Conservation (phyloP, 1,284 basidiomycete genomes). For the Leccinum variabile region DNA sequence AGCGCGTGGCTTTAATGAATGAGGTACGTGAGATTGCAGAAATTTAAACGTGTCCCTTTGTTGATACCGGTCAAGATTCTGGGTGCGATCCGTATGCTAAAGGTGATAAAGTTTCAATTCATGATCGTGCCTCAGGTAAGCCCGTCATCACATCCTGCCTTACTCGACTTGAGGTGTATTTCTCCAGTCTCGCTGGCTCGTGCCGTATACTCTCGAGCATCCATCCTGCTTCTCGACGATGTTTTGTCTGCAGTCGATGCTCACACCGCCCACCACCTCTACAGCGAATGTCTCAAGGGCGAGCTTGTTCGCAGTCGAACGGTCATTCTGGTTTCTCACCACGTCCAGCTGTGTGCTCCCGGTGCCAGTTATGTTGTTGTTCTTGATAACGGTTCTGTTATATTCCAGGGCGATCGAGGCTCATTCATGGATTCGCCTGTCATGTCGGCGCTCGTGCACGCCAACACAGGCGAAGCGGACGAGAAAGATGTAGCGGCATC, state of each 20-base stretch:
- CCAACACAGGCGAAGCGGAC: conserved; percentile 41
- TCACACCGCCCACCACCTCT: conserved; percentile 86
- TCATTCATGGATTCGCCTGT: conserved; percentile 68
- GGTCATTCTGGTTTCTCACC: conserved; percentile 86
- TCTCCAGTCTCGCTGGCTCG: conserved; percentile 80
- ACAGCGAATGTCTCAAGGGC: conserved; percentile 80
- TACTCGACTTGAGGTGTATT: background rate
- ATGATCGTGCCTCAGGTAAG: conserved; percentile 42
- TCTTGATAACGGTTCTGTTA: conserved; percentile 84
- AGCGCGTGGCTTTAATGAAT: conserved; percentile 90
- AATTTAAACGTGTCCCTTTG: background rate
- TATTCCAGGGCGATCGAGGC: conserved; percentile 68
- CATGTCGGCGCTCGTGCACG: conserved; percentile 68
- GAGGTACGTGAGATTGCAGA: conserved; percentile 49
- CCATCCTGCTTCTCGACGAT: conserved; percentile 86
- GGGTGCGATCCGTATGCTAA: conserved; percentile 91
- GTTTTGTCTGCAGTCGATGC: conserved; percentile 83
- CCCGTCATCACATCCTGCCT: background rate
- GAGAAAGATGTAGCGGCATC: conserved; percentile 28
- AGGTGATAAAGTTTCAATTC: conserved; percentile 44
- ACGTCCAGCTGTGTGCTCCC: conserved; percentile 75
- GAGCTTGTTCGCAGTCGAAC: conserved; percentile 81
- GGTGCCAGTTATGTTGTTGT: conserved; percentile 76
- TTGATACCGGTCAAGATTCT: conserved; percentile 53
- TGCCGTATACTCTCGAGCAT: conserved; percentile 91